Percentiles rank a stretch among this genome's conserved stretches.
phyloP scores from a whole-genome alignment of 306 rosid species.

The Inga laurina region DNA sequence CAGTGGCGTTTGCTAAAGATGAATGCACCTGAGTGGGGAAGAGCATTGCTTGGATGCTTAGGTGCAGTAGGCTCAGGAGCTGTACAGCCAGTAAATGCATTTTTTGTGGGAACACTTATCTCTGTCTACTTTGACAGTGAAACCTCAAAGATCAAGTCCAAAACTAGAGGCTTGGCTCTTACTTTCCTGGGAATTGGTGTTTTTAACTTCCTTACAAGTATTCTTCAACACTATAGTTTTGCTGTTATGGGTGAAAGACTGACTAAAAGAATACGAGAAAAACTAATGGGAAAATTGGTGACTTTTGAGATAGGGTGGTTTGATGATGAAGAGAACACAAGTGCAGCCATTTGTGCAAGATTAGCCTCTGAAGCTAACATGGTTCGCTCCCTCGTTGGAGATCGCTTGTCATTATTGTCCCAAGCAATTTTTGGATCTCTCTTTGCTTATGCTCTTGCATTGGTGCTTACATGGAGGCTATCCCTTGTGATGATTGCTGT shows the following conservation, averaged over 20 bases:
- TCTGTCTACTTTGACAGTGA: constrained; percentile 68
- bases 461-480: constrained; percentile 77
- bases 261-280: constrained; percentile 80
- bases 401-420: constrained; percentile 66
- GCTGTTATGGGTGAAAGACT: constrained; percentile 87
- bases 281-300: constrained; percentile 64
- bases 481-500: constrained; percentile 90
- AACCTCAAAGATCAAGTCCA: constrained; percentile 49
- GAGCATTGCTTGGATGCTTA: constrained; percentile 70
- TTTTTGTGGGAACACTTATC: constrained; percentile 74
- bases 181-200: constrained; percentile 71
- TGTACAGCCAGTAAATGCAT: constrained; percentile 87
- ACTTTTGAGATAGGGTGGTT: constrained; percentile 91
- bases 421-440: constrained; percentile 76
- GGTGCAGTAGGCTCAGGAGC: constrained; percentile 92
- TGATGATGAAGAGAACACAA: constrained; percentile 81
- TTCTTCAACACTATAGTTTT: constrained; percentile 81
- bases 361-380: constrained; percentile 75
- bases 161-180: constrained; percentile 61
- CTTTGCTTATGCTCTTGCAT: constrained; percentile 72
- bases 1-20: constrained; percentile 75
- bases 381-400: constrained; percentile 90
- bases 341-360: constrained; percentile 91
- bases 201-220: constrained; percentile 75
- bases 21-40: constrained; percentile 82